A percentile compares a stretch with the other conserved stretches of the same genome.
phyloP scores from a whole-genome alignment of 495 filamentous ascomycete species.

The Penicillium tannophilum region DNA sequence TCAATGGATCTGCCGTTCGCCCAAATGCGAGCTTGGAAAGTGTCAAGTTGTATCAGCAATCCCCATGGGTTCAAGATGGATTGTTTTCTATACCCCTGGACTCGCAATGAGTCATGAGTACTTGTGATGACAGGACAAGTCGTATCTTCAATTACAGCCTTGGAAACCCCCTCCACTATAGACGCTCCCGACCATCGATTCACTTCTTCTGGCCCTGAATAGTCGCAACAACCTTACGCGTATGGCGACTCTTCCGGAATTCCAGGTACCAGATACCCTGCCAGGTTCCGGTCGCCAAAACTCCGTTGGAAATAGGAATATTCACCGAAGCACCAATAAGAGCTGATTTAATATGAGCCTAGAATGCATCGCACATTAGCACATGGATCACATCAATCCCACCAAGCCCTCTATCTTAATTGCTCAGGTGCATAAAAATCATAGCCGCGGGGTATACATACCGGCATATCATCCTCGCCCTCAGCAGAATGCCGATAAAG shows the following conservation, averaged over 20 bases:
- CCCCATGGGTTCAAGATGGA: background rate
- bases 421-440: too few relatives aligned
- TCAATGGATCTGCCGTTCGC: conserved; percentile 33
- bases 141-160: background rate
- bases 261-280: conserved; percentile 94
- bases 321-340: conserved; percentile 85
- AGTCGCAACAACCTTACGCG: conserved; percentile 82
- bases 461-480: conserved; percentile 89
- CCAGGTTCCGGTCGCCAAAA: conserved; percentile 70
- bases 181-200: conserved; percentile 29
- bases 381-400: background rate
- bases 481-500: conserved; percentile 89
- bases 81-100: background rate
- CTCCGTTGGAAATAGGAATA: conserved; percentile 86
- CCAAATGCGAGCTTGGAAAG: conserved; percentile 5
- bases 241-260: conserved; percentile 76
- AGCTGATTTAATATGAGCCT: conserved; percentile 91
- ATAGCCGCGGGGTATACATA: conserved; percentile 29
- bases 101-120: background rate
- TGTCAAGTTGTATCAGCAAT: background rate
- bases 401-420: too few relatives aligned
- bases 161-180: conserved; percentile 15
- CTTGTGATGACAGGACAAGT: background rate
- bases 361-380: background rate
- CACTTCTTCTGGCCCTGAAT: conserved; percentile 87